Conservation (phyloP, 108 stramenopile genomes). For the Skeletonema marinoi region DNA sequence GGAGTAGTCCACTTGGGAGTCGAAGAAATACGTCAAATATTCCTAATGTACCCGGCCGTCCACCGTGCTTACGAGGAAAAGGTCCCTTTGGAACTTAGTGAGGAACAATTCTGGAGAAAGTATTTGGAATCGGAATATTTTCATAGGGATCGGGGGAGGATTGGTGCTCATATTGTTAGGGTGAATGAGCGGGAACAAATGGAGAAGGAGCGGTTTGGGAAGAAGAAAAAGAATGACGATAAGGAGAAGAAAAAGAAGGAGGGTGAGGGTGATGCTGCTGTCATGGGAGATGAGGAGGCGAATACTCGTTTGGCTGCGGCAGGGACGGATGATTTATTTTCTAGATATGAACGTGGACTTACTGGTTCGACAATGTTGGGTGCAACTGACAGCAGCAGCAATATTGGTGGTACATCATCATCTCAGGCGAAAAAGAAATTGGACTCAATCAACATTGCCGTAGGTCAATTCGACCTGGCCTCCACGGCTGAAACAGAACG, state of each 20-base stretch:
- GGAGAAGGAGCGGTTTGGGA: slow-evolving; percentile 31
- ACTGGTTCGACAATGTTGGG: background rate
- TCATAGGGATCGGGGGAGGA: slow-evolving; percentile 85
- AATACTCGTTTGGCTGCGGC: slow-evolving; percentile 75
- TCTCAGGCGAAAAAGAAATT: slow-evolving; percentile 3
- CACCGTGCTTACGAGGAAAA: slow-evolving; percentile 93
- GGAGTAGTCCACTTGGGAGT: slow-evolving; percentile 51
- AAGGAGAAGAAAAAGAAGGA: background rate
- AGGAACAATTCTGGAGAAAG: slow-evolving; percentile 90
- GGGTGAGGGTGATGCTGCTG: background rate
- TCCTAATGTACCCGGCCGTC: slow-evolving; percentile 88
- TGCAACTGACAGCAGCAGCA: slow-evolving; percentile 2
- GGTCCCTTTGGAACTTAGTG: slow-evolving; percentile 83
- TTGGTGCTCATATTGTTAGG: slow-evolving; percentile 53
- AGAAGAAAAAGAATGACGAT: background rate
- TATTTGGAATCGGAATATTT: slow-evolving; percentile 89
- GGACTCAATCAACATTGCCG: slow-evolving; percentile 63
- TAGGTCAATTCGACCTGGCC: slow-evolving; percentile 89
- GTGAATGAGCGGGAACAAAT: slow-evolving; percentile 34
- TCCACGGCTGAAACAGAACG: slow-evolving; percentile 84
- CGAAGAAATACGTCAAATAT: slow-evolving; percentile 92
- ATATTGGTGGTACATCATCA: slow-evolving; percentile 6
- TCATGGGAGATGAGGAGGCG: slow-evolving; percentile 30
- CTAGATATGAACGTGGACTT: slow-evolving; percentile 69
- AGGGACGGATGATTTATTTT: slow-evolving; percentile 85